These are phyloP conservation scores for Fraxinus americana DNA, from an alignment of 257 asterid species.

Conservation along the genomic window DNA sequence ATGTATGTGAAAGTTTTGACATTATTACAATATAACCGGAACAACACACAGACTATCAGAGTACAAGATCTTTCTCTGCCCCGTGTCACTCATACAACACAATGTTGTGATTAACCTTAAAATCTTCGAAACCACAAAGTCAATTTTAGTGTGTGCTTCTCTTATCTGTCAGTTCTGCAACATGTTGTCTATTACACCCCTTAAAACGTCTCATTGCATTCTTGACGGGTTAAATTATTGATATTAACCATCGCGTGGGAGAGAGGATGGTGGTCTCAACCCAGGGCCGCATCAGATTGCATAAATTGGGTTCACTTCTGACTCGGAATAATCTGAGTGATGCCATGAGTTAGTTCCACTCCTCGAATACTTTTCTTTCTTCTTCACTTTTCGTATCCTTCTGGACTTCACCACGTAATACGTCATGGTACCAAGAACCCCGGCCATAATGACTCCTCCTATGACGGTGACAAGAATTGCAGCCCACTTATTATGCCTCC, in stretches of 20 bases:
- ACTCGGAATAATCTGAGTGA: constrained; percentile 54
- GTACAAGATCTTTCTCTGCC: neutral
- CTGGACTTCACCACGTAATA: constrained; percentile 66
- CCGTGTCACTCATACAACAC: neutral
- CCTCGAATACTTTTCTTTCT: constrained; percentile 60
- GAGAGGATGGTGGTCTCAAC: neutral
- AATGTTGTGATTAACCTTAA: neutral
- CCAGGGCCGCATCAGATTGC: constrained; percentile 51
- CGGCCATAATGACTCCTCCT: constrained; percentile 63
- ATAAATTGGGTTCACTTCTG: constrained; percentile 63
- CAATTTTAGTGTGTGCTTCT: neutral
- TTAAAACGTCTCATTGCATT: neutral
- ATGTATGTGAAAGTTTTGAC: neutral
- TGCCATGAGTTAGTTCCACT: constrained; percentile 41
- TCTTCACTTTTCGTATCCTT: constrained; percentile 58
- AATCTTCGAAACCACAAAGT: neutral
- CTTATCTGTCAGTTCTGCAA: neutral
- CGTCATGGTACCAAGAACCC: constrained; percentile 67
- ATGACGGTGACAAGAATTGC: constrained; percentile 59
- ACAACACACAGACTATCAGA: neutral
- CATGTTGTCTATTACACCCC: neutral
- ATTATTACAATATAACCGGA: neutral
- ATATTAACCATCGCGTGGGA: neutral
- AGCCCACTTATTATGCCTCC: constrained; percentile 60
- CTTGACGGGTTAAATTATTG: neutral